These are phyloP conservation scores for Yamadazyma spencermartinsiae DNA, from an alignment of 1,139 yeast species.

Conservation along the genomic window DNA sequence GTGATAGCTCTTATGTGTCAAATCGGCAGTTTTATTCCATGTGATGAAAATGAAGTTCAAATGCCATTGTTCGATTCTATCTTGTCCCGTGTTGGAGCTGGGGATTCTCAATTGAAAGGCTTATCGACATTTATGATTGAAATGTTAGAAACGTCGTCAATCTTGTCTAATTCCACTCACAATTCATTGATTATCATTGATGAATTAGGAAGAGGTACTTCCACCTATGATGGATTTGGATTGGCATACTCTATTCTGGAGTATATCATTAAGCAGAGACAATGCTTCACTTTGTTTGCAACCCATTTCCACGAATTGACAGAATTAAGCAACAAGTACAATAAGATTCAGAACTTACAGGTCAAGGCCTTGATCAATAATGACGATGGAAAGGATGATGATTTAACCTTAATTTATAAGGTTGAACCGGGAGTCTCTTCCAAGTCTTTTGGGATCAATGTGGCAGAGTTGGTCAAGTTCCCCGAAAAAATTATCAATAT, in stretches of 20 bases:
- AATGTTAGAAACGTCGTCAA: constrained; percentile 94
- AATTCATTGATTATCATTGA: constrained; percentile 90
- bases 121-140: constrained; percentile 98
- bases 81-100: constrained; percentile 96
- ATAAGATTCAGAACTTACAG: constrained; percentile 72
- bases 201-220: constrained; percentile 94
- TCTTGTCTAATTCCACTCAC: constrained; percentile 78
- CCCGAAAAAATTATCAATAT: constrained; percentile 84
- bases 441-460: constrained; percentile 96
- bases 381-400: constrained; percentile 39
- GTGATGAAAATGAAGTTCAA: constrained; percentile 31
- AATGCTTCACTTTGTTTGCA: constrained; percentile 86
- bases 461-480: constrained; percentile 91
- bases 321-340: constrained; percentile 62
- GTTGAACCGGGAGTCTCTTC: constrained; percentile 93
- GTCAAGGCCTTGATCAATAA: constrained; percentile 88
- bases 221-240: constrained; percentile 97
- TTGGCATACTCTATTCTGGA: constrained; percentile 96
- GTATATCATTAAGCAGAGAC: constrained; percentile 66
- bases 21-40: constrained; percentile 88
- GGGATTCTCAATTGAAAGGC: constrained; percentile 95
- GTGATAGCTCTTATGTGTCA: constrained; percentile 89
- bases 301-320: constrained; percentile 97
- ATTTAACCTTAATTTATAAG: constrained; percentile 83
- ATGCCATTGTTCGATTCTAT: constrained; percentile 86